Evolutionary conservation across 441 rosid species (phyloP), one percentile per base, ranked within the genome.

Genomic region (Corymbia calophylla): DNA sequence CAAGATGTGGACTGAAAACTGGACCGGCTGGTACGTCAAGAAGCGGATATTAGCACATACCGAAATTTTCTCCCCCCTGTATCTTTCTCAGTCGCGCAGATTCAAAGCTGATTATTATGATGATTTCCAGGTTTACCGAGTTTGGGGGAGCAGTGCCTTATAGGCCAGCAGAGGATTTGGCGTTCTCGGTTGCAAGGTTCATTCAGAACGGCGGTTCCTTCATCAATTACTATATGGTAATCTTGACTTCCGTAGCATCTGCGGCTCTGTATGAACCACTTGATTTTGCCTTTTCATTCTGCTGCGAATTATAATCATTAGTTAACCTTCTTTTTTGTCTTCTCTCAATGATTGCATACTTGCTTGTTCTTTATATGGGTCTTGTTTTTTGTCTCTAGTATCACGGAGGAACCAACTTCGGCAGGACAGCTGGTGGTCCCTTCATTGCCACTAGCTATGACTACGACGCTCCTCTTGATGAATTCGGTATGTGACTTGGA

Each of bases 361-460:
- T n/a, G 58, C 25, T 51, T 32, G 62, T 21, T 31, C 68, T 32
- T 31, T 32, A 55, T 55, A 58, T 15, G 31, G 66, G 21, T 68
- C 16, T 21, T 48, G 31, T 53, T 47, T 12, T 9, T 54, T 23
- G 53, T 88, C 55, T 89, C 29, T 66, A 89, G 90, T 89, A 89
- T 70, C 90, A 89, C 18, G 90, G 88, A 21, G 90, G 88, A 31
- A 89, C 90, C 73, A 89, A 89, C 86, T 89, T 89, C 32, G 90
- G 85, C 58, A 66, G 90, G 80, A 89, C 90, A 31, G 31, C 88
- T 25, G 90, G 88, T 27, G 90, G 88, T 85, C 90, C 84, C 47
- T 86, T 89, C 88, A 86, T 89, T 70, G 90, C 90, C 88, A 89
- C 90, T 47, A 86, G 88, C 88, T 89, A 89, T 18, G 90, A 89